Percentiles rank a stretch among this genome's conserved stretches.
Conservation (phyloP, 345 rosid genomes). For the Acer negundo region DNA sequence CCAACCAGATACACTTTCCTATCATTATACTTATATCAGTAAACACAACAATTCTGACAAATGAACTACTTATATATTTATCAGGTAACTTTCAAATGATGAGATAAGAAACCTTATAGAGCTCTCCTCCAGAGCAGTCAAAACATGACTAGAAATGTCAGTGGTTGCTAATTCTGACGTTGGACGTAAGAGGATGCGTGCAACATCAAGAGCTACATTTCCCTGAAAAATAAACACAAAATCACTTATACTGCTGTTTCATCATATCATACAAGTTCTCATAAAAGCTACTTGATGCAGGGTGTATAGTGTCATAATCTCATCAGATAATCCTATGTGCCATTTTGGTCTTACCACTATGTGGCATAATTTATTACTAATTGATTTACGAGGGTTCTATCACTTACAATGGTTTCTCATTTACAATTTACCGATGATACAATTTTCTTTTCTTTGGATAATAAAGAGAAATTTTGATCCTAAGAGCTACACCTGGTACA, state of each 20-base stretch:
- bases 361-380: neutral
- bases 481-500: too few relatives aligned
- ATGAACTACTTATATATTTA: constrained; percentile 3
- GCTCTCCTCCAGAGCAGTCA: constrained; percentile 70
- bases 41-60: neutral
- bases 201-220: constrained; percentile 94
- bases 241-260: neutral
- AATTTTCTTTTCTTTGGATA: too few relatives aligned
- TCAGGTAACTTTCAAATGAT: constrained; percentile 4
- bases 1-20: constrained; percentile 91
- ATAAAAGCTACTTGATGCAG: neutral
- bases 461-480: neutral
- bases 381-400: neutral
- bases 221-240: constrained; percentile 53
- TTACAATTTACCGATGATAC: too few relatives aligned
- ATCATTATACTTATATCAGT: constrained; percentile 21
- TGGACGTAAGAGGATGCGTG: constrained; percentile 81
- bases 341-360: neutral
- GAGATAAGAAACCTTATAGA: constrained; percentile 61
- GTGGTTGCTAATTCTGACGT: constrained; percentile 72
- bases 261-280: neutral
- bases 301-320: neutral
- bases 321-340: neutral
- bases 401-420: neutral
- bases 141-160: constrained; percentile 82